Percentiles rank a stretch among this genome's conserved stretches.
Evolutionary conservation across 148 eudicot species (phyloP).

Genomic region (Diospyros kaki): DNA sequence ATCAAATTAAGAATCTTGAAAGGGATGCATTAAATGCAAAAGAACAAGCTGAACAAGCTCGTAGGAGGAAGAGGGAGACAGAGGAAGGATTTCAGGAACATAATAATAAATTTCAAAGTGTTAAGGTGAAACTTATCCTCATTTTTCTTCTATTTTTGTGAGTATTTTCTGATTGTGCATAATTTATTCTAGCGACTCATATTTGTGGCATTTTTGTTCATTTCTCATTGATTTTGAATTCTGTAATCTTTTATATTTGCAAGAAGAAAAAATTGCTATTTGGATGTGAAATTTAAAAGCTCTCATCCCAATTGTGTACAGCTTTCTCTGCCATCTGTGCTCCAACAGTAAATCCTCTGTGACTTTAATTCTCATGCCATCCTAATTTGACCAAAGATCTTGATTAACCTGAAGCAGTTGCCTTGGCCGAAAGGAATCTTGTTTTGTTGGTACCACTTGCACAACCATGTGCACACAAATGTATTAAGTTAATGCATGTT

Average conservation of each 20-base stretch:
- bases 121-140: constrained; percentile 46
- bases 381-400: neutral
- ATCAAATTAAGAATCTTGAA: constrained; percentile 61
- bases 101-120: constrained; percentile 30
- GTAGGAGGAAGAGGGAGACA: constrained; percentile 46
- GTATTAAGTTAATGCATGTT: neutral
- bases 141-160: neutral
- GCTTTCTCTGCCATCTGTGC: neutral
- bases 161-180: neutral
- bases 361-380: neutral
- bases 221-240: neutral
- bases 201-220: neutral
- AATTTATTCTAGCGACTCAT: neutral
- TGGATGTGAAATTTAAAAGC: neutral
- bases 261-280: neutral
- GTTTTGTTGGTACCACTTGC: neutral
- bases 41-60: constrained; percentile 39
- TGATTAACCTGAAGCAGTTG: neutral
- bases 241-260: neutral
- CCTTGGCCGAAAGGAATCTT: neutral
- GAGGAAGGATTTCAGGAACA: constrained; percentile 44
- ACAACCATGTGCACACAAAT: neutral
- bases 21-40: constrained; percentile 36
- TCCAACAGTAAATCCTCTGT: neutral
- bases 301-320: too few relatives aligned